A percentile compares a stretch with the other conserved stretches of the same genome.
Conservation (phyloP, 345 rosid species). For the Murraya paniculata region DNA sequence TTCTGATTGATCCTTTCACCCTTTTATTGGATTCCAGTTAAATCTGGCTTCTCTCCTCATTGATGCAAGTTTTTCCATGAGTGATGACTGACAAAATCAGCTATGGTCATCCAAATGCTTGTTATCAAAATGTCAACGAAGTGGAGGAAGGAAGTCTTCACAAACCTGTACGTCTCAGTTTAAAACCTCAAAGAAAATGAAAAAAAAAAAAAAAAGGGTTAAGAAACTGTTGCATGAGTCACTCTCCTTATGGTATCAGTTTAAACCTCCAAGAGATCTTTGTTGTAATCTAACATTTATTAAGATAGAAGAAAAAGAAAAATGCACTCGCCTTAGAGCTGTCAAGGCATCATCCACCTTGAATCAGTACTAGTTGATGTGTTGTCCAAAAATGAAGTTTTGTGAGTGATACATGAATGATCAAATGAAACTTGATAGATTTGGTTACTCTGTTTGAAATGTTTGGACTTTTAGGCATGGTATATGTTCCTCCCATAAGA, state of each 20-base stretch:
- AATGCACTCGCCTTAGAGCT: not conserved
- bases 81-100: not conserved
- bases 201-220: not conserved
- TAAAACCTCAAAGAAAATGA: too few species aligned
- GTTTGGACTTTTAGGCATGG: not conserved
- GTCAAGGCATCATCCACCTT: not conserved
- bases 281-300: not conserved
- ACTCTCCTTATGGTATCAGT: not conserved
- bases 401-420: not conserved
- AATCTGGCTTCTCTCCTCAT: not conserved
- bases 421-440: not conserved
- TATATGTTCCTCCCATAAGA: not conserved
- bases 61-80: not conserved
- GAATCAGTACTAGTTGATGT: not conserved
- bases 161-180: too few species aligned
- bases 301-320: not conserved
- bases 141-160: too few species aligned
- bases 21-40: not conserved
- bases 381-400: not conserved
- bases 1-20: not conserved
- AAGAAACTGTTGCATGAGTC: not conserved
- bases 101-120: not conserved
- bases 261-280: not conserved
- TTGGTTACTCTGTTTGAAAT: not conserved
- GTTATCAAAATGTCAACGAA: too few species aligned